Base-by-base conservation (phyloP, 2,329 filamentous ascomycete species). In the Colletotrichum australisinense region DNA sequence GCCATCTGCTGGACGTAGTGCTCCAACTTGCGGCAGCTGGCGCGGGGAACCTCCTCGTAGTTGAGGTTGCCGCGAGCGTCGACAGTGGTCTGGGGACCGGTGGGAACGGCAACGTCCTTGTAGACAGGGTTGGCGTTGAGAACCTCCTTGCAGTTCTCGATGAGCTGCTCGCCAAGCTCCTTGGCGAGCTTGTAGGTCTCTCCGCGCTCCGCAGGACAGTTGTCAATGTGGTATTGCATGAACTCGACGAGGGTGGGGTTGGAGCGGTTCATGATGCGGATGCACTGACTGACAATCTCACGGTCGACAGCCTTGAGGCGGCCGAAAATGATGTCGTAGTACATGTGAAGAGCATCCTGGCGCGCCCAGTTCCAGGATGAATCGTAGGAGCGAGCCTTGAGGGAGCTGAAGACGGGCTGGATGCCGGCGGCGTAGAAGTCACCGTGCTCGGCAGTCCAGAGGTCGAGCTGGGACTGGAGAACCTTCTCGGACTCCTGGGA, bases 201-300 rank as follows among this genome's bases (percentile, higher is more conserved):
- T 72, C 97, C 97, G 63, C 96, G 93, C 81, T 99, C 95, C 0
- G 95, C 95, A 0, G 97, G 97, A 86, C 96, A 98, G 87, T 98
- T 97, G 80, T 99, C 97, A 80, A 99, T 99, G 86, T 99, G 97
- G 79, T 99, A 98, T 82, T 99, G 97, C 97, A 99, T 99, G 85
- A 98, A 99, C 78, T 99, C 96, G 72, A 99, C 90, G 1, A 99
- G 91, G 46, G 94, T 93, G 2, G 97, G 97, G 82, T 98, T 99
- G 42, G 97, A 98, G 75, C 97, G 94, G 87, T 98, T 99, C 97
- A 99, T 99, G 85, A 99, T 97, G 77, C 95, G 94, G 80, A 99
- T 98, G 86, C 97, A 99, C 83, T 95, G 95, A 85, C 95, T 98
- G 81, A 99, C 97, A 79, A 98, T 99, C 84, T 99, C 97, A 76